Evolutionary conservation across 805 yeast genomes (phyloP).

Genomic region (Schizosaccharomyces pombe): ASM294v3 CU329670.1:4888001-4888500

Average conservation of each 20-base stretch:
- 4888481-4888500: constrained; percentile 54
- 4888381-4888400: constrained; percentile 93
- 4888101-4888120: constrained; percentile 84
- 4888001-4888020: constrained; percentile 73
- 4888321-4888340: constrained; percentile 95
- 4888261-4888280: constrained; percentile 48
- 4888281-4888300: constrained; percentile 49
- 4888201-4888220: constrained; percentile 67
- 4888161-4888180: constrained; percentile 79
- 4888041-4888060: constrained; percentile 62
- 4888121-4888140: constrained; percentile 74
- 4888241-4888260: constrained; percentile 54
- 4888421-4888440: constrained; percentile 66
- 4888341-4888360: constrained; percentile 58
- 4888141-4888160: constrained; percentile 53
- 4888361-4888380: constrained; percentile 91
- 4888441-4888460: constrained; percentile 52
- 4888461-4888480: constrained; percentile 57
- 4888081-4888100: constrained; percentile 62
- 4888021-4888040: constrained; percentile 74
- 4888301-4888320: constrained; percentile 84
- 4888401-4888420: constrained; percentile 88
- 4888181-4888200: constrained; percentile 84
- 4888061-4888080: constrained; percentile 42
- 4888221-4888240: constrained; percentile 45